phyloP scores from a whole-genome alignment of 225 moss, liverwort and hornwort genomes.

The Polytrichum formosum region DNA sequence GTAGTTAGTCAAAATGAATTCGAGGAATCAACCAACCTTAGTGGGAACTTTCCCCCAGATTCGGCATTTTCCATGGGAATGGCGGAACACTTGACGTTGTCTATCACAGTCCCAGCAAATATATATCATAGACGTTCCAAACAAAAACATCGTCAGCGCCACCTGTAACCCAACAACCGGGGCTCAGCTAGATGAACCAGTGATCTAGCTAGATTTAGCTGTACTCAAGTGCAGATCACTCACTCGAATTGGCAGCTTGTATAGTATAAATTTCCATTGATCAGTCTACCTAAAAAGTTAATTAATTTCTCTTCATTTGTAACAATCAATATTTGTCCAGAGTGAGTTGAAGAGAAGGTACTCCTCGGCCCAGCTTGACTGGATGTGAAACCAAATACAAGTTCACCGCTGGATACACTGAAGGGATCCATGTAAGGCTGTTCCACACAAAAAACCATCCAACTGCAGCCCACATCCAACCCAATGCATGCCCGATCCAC shows the following conservation, averaged over 20 bases:
- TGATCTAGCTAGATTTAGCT: too few species aligned
- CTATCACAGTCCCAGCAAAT: conserved; percentile 64
- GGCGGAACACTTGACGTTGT: conserved; percentile 56
- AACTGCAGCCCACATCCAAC: conserved; percentile 43
- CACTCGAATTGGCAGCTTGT: too few species aligned
- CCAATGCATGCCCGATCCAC: conserved; percentile 5
- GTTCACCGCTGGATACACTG: conserved; percentile 59
- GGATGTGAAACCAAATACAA: conserved; percentile 72
- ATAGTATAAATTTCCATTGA: too few species aligned
- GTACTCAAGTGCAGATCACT: too few species aligned
- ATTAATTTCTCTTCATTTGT: too few species aligned
- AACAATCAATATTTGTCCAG: too few species aligned
- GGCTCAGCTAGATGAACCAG: too few species aligned
- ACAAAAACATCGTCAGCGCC: conserved; percentile 40
- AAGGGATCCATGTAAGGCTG: conserved; percentile 66
- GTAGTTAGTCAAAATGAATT: too few species aligned
- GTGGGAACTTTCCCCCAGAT: conserved; percentile 63
- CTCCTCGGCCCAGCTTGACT: conserved; percentile 63
- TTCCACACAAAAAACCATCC: conserved; percentile 59
- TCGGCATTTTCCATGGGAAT: conserved; percentile 59
- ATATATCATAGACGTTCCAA: conserved; percentile 55
- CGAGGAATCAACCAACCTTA: conserved; percentile 26
- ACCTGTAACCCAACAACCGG: conserved; percentile 25
- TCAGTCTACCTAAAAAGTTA: too few species aligned
- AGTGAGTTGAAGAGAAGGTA: conserved; percentile 20